These are phyloP conservation scores for Fusarium avenaceum DNA, from an alignment of 2,329 filamentous ascomycete species.

Conservation along the genomic window DNA sequence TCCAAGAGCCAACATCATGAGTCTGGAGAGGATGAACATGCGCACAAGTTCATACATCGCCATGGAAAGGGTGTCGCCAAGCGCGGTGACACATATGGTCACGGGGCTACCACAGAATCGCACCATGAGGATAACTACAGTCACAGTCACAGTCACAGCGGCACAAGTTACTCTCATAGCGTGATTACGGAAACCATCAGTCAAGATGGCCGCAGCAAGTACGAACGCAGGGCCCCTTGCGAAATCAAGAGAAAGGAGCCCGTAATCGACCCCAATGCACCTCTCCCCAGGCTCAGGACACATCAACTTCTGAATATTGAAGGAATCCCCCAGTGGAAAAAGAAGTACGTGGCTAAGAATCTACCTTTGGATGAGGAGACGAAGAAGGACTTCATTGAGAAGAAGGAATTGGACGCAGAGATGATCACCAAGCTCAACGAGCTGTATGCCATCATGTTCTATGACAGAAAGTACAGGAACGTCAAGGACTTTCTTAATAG, in stretches of 20 bases:
- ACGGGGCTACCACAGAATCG: too few species aligned
- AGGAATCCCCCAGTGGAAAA: not conserved
- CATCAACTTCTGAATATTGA: conserved; percentile 20
- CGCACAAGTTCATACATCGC: not conserved
- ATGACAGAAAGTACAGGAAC: not conserved
- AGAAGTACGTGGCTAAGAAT: not conserved
- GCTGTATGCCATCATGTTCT: conserved; percentile 4
- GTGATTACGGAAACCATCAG: not conserved
- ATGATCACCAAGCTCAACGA: conserved; percentile 25
- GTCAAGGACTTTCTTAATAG: not conserved
- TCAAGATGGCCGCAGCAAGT: not conserved
- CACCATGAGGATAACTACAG: too few species aligned
- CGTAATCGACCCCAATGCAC: conserved; percentile 2
- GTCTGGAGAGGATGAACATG: not conserved
- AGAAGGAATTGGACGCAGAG: not conserved
- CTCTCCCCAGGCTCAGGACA: conserved; percentile 12
- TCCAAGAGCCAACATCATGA: not conserved
- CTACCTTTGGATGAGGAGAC: conserved; percentile 1
- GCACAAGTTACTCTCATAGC: too few species aligned
- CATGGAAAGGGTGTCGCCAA: not conserved
- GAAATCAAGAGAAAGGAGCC: not conserved
- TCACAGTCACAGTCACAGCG: too few species aligned
- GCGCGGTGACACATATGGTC: not conserved
- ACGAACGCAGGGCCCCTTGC: not conserved
- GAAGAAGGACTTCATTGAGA: conserved; percentile 11